Evolutionary conservation across 1,139 yeast genomes (phyloP), one percentile per base, ranked within the genome.

Genomic region (Candida sojae): DNA sequence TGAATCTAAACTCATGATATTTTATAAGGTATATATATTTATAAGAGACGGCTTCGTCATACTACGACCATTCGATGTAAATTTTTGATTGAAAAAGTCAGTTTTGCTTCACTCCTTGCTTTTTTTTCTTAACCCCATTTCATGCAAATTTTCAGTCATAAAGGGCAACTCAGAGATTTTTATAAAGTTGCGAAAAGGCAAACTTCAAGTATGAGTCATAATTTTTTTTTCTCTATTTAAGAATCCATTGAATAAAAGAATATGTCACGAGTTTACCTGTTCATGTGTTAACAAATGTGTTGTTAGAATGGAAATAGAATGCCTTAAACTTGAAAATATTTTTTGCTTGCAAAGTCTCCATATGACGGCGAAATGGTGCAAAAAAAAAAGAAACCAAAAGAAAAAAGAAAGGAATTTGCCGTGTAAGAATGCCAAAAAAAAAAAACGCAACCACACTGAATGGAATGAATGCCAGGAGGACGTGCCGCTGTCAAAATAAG

Each of bases 151-250:
- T 39, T 23, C 17, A 21, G 35, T 21, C 36, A 40, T 42, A 42
- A 42, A 42, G 25, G 44, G 44, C 32, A 42, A 42, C 29, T 28
- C 17, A 42, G 6, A 34, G 39, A 42, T 33, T 42, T 28, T 42
- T 34, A 42, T 34, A 32, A 12, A 11, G 39, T 21, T 35, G 33
- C 39, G 39, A 44, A 44, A 44, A 44, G 47, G 47, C 47, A 39
- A 34, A 34, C 30, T 39, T 31, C 12, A 23, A 39, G n/a, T 31
- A 44, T 44, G 47, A 44, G 47, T 44, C 47, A 44, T 40, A 44
- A 21, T 6, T 17, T 33, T 42, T 29, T 12, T 31, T 9, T 38
- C 12, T 21, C 40, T 21, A 6, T 10, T 37, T 26, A 10, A 25
- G 21, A 37, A 12, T 11, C 4, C 11, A 6, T 35, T 35, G 21